Evolutionary conservation across 352 stramenopile genomes (phyloP), one percentile per base, ranked within the genome.

Genomic region (Phytophthora nicotianae): DNA sequence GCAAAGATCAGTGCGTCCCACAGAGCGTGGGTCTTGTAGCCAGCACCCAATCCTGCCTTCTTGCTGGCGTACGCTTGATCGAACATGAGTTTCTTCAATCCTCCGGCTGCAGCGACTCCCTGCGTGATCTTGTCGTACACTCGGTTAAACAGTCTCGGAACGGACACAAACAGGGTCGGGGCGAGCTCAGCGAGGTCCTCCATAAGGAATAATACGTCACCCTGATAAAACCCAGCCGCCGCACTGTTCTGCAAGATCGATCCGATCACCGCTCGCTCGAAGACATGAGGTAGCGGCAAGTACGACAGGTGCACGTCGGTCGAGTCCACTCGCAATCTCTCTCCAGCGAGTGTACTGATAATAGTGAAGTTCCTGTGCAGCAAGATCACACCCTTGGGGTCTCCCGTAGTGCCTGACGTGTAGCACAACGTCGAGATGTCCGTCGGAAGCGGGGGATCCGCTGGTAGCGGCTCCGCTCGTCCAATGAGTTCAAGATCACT

Each of bases 1-100:
- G 85, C 82, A 70, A 99, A 99, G 51, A 99, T 84, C 24, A 99
- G 72, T 19, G 80, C 74, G 79, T 99, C 97, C 86, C 96, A 99
- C 4, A 99, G 49, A 20, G 76, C 71, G 58, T 94, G 83, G 2
- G 69, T 86, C 64, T 85, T 86, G 64, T 84, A 70, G 5, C 83
- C 83, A 5, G 79, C 65, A 8, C 55, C 67, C 5, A 95, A 65
- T 1, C 70, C 72, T 1, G 72, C 67, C 19, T 77, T 67, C 63
- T 95, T 95, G 20, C 77, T 70, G 2, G 70, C 72, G 42, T 83
- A 82, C 1, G 76, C 83, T 35, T 88, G 76, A 43, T 89, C 72
- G 32, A 91, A 95, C 27, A 95, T 75, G 16, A 81, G 48, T 57
- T 88, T 88, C 69, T 89, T 89, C 21, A 92, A n/a, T 3, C 66